Evolutionary conservation across 2,329 filamentous ascomycete genomes (phyloP).

Genomic region (Colletotrichum sp.): DNA sequence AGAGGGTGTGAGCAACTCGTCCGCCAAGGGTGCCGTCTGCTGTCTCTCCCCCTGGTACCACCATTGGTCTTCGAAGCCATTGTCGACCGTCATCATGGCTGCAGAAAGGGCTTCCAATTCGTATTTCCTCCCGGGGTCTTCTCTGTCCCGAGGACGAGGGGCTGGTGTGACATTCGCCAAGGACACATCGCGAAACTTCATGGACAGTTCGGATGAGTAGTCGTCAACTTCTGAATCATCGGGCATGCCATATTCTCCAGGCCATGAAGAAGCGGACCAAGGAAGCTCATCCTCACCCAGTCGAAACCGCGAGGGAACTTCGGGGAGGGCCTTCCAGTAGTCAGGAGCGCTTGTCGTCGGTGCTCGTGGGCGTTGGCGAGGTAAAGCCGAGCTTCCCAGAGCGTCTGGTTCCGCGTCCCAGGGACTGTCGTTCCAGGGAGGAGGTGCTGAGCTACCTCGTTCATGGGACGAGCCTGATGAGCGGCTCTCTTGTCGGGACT

Average conservation of each 20-base stretch:
- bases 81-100: slow-evolving; percentile 62
- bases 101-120: slow-evolving; percentile 55
- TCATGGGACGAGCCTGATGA: slow-evolving; percentile 37
- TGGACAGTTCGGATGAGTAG: slow-evolving; percentile 10
- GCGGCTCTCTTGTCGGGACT: slow-evolving; percentile 21
- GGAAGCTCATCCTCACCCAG: slow-evolving; percentile 54
- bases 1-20: slow-evolving; percentile 27
- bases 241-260: slow-evolving; percentile 22
- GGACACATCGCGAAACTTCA: slow-evolving; percentile 18
- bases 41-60: slow-evolving; percentile 53
- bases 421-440: slow-evolving; percentile 50
- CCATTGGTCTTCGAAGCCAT: slow-evolving; percentile 63
- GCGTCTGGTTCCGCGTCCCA: slow-evolving; percentile 46
- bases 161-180: neutral
- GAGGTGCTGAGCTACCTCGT: slow-evolving; percentile 54
- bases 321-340: slow-evolving; percentile 49
- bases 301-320: slow-evolving; percentile 40
- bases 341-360: slow-evolving; percentile 24
- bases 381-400: slow-evolving; percentile 30
- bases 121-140: slow-evolving; percentile 4
- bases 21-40: slow-evolving; percentile 25
- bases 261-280: slow-evolving; percentile 46
- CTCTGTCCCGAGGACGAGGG: neutral
- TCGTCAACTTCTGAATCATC: slow-evolving; percentile 4
- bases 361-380: slow-evolving; percentile 20